A percentile compares a stretch with the other conserved stretches of the same genome.
Conservation (phyloP, 768 basidiomycete genomes). For the Sarcodon sp. region DNA sequence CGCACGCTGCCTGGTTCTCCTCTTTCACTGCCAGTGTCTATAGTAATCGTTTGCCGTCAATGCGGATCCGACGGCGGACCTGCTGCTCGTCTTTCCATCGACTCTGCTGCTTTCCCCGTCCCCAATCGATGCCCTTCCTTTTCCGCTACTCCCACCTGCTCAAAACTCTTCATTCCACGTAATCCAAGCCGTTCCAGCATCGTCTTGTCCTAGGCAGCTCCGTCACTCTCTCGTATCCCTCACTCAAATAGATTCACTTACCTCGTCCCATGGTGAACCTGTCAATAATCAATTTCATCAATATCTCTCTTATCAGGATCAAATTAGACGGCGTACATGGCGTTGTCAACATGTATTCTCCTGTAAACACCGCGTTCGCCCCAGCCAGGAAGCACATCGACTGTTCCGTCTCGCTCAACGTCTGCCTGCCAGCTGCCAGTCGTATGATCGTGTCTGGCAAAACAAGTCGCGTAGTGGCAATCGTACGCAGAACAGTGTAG, state of each 20-base stretch:
- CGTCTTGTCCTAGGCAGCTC: slow-evolving; percentile 55
- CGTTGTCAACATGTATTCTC: slow-evolving; percentile 94
- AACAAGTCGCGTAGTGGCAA: slow-evolving; percentile 89
- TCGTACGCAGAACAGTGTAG: slow-evolving; percentile 81
- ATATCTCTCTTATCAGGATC: slow-evolving; percentile 1
- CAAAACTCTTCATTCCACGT: slow-evolving; percentile 84
- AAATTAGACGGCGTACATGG: slow-evolving; percentile 51
- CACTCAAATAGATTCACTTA: slow-evolving; percentile 14
- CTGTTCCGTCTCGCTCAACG: slow-evolving; percentile 81
- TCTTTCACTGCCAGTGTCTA: too few relatives aligned
- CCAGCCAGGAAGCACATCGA: slow-evolving; percentile 99
- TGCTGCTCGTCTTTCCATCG: neutral
- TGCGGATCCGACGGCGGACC: too few relatives aligned
- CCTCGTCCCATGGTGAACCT: slow-evolving; percentile 95
- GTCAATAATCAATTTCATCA: slow-evolving; percentile 5
- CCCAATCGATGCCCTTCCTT: slow-evolving; percentile 31
- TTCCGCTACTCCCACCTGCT: slow-evolving; percentile 46
- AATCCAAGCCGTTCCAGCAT: slow-evolving; percentile 94
- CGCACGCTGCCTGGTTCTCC: too few relatives aligned
- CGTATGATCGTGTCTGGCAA: slow-evolving; percentile 90
- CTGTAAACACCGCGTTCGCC: slow-evolving; percentile 98
- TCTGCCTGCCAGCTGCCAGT: slow-evolving; percentile 88
- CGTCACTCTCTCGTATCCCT: neutral
- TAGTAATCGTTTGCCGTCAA: too few relatives aligned
- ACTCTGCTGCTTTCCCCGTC: neutral